A percentile compares a stretch with the other conserved stretches of the same genome.
These are phyloP conservation scores for Carpinus fangiana DNA, from an alignment of 306 rosid species.

Conservation along the genomic window DNA sequence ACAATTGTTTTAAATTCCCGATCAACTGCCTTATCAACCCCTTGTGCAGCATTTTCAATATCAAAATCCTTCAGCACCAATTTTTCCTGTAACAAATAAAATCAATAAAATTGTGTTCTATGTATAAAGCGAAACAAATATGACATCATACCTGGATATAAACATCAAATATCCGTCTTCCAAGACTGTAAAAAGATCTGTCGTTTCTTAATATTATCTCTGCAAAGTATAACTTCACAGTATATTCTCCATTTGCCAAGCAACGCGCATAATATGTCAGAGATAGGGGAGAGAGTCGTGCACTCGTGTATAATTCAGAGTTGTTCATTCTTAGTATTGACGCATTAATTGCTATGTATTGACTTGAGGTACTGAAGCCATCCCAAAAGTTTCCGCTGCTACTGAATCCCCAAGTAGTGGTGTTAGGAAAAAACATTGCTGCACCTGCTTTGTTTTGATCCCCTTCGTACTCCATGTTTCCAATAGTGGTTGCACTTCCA, in stretches of 20 bases:
- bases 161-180: constrained; percentile 59
- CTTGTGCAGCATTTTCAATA: constrained; percentile 43
- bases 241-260: constrained; percentile 64
- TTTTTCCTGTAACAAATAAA: constrained; percentile 38
- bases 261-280: constrained; percentile 61
- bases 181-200: constrained; percentile 52
- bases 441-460: constrained; percentile 50
- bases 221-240: constrained; percentile 57
- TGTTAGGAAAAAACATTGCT: constrained; percentile 33
- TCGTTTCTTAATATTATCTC: constrained; percentile 53
- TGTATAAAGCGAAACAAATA: too few species aligned
- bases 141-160: constrained; percentile 50
- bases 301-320: constrained; percentile 45
- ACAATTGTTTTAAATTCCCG: constrained; percentile 37
- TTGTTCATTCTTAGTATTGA: constrained; percentile 27
- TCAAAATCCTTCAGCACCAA: constrained; percentile 46
- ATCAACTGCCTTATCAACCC: constrained; percentile 38
- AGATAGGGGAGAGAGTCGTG: constrained; percentile 52
- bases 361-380: constrained; percentile 22
- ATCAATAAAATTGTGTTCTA: constrained; percentile 18
- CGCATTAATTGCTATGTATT: constrained; percentile 27
- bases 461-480: constrained; percentile 43
- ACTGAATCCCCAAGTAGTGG: constrained; percentile 51
- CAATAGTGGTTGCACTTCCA: constrained; percentile 42
- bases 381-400: constrained; percentile 56